Base-by-base conservation (phyloP, 768 basidiomycete species). In the Filobasidium wieringae region DNA sequence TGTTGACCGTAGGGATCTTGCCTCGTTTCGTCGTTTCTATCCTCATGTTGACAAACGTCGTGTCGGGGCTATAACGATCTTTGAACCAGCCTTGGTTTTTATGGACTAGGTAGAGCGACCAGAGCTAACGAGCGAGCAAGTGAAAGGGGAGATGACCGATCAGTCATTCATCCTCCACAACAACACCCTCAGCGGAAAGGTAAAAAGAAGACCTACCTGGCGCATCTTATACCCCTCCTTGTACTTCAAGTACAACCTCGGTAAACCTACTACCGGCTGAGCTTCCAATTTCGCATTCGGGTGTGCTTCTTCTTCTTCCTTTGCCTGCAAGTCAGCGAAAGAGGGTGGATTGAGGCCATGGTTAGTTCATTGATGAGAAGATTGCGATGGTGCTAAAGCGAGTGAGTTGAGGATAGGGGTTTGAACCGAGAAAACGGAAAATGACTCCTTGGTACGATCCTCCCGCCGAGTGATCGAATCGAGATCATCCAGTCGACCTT, bases 11-110 rank as follows among this genome's bases (percentile, higher is more conserved):
- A 45, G 84, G 83, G 72, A 80, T 83, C 85, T 90, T 87, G 27
- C 89, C 92, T 63, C 86, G 82, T 75, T 83, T 85, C 71, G 86
- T 81, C 62, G 90, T 82, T 64, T 89, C 80, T 62, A 78, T 78
- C 66, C 92, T 85, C 71, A 91, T 77, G 55, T 79, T 78, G 55
- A 81, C 79, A 68, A 80, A 81, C 66, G 88, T 85, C 52, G 81
- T 78, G 39, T 82, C 75, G 57, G 85, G 85, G 61, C 90, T 88
- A 77, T 96, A 96, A 74, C 88, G 88, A 79, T 96, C 92, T 56
- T 83, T 82, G 78, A 95, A 96, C 92, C 92, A 96, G 14, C 89
- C 85, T n/a, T 88, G 88, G 69, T 86, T 85, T 76, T 84, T 82
- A 78, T 96, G 92, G 75, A 89, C 86, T 32, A 95, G 86, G 80